A percentile compares a stretch with the other conserved stretches of the same genome.
These are phyloP conservation scores for Phytophthora uliginosa DNA, from an alignment of 352 stramenopile species.

Conservation along the genomic window DNA sequence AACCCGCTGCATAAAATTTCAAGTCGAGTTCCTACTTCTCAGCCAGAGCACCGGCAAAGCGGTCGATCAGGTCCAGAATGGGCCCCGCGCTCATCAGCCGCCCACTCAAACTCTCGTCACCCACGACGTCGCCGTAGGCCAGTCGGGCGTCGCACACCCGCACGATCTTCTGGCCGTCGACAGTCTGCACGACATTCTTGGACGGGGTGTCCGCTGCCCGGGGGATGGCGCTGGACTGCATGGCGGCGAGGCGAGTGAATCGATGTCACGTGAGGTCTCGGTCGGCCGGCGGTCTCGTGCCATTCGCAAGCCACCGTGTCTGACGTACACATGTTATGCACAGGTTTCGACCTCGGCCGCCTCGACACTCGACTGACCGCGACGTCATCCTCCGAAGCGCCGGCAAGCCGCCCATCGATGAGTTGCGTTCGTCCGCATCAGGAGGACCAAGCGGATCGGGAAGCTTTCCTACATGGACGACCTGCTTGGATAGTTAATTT, in stretches of 20 bases:
- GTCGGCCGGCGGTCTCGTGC: not conserved
- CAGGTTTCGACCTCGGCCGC: too few species aligned
- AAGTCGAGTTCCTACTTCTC: constrained; percentile 51
- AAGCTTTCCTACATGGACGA: not conserved
- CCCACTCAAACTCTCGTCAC: constrained; percentile 55
- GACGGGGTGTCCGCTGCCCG: constrained; percentile 19
- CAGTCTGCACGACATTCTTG: constrained; percentile 30
- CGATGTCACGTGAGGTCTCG: not conserved
- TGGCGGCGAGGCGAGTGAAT: not conserved
- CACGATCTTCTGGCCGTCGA: constrained; percentile 38
- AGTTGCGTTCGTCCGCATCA: not conserved
- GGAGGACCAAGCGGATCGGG: not conserved
- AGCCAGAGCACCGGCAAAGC: constrained; percentile 59
- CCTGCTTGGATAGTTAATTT: too few species aligned
- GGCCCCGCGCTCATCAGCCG: constrained; percentile 54
- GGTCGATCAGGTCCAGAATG: constrained; percentile 62
- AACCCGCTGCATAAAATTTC: not conserved
- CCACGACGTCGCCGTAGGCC: constrained; percentile 60
- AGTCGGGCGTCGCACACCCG: constrained; percentile 50
- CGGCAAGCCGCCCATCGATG: not conserved
- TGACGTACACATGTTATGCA: constrained; percentile 1
- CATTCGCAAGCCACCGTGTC: not conserved
- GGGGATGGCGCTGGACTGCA: constrained; percentile 13
- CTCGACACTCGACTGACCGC: not conserved
- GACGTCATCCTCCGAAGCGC: not conserved